Conservation (phyloP, 495 filamentous ascomycete species). For the Tuber indicum region DNA sequence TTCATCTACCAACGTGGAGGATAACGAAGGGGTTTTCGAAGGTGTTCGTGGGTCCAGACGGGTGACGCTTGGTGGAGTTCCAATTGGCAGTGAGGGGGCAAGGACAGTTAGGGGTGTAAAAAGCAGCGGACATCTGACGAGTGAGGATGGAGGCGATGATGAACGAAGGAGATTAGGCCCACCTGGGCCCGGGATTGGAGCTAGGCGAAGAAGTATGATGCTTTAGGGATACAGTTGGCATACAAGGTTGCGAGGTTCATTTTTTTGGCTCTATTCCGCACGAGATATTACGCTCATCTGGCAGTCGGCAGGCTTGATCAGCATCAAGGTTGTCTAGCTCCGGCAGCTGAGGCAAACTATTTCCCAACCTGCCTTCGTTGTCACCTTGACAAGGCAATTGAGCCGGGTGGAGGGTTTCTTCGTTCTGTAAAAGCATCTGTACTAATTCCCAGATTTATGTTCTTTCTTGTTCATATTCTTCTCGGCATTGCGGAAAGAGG, state of each 20-base stretch:
- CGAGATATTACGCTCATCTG: not conserved
- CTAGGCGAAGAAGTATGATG: conserved; percentile 36
- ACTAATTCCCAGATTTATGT: conserved; percentile 13
- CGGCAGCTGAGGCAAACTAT: not conserved
- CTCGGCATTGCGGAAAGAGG: conserved; percentile 11
- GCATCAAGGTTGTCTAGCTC: not conserved
- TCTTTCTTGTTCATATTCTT: conserved; percentile 13
- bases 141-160: conserved; percentile 9
- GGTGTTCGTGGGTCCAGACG: conserved; percentile 14
- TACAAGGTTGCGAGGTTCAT: not conserved
- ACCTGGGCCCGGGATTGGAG: conserved; percentile 14
- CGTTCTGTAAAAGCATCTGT: conserved; percentile 19
- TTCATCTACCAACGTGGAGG: conserved; percentile 15
- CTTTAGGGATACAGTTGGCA: conserved; percentile 9
- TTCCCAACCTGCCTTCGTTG: not conserved
- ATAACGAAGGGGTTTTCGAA: conserved; percentile 20
- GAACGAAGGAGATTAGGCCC: conserved; percentile 20
- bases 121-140: conserved; percentile 15
- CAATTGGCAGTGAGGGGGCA: conserved; percentile 4
- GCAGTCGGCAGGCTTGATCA: not conserved
- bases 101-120: conserved; percentile 9
- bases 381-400: not conserved
- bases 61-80: conserved; percentile 19
- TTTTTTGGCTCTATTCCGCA: not conserved
- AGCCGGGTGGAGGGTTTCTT: not conserved